Conservation (phyloP, 1,284 basidiomycete species). For the Volvariella volvacea region DNA sequence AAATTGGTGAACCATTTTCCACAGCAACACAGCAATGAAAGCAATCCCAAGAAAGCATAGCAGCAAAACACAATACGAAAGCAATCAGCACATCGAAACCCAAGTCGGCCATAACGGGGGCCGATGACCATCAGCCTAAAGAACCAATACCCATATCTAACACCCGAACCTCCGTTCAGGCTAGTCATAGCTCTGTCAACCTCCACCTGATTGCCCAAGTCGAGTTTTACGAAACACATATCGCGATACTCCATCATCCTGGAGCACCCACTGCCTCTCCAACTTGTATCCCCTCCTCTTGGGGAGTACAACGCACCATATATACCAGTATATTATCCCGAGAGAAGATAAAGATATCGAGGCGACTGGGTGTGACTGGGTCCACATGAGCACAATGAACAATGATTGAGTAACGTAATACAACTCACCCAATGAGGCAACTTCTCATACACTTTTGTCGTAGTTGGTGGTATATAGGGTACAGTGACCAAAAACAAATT, state of each 20-base stretch:
- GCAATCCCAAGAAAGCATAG: no score
- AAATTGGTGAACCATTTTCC: no score
- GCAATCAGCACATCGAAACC: no score
- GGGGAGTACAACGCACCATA: slow-evolving; percentile 2
- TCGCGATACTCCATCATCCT: slow-evolving; percentile 46
- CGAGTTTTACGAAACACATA: slow-evolving; percentile 33
- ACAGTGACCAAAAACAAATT: slow-evolving; percentile 55
- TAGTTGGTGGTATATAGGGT: slow-evolving; percentile 48
- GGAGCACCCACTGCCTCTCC: slow-evolving; percentile 27
- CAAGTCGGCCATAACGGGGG: no score
- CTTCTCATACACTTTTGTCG: slow-evolving; percentile 41
- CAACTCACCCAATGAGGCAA: slow-evolving; percentile 60
- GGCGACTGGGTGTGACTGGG: slow-evolving; percentile 5
- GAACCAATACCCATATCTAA: no score
- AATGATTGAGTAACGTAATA: no score
- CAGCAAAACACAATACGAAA: no score
- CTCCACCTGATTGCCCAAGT: no score
- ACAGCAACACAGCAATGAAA: no score
- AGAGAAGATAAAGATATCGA: slow-evolving; percentile 1
- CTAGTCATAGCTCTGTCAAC: no score
- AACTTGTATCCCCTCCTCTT: slow-evolving; percentile 1
- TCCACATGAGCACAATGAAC: neutral
- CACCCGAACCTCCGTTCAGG: no score
- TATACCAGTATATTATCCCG: slow-evolving; percentile 7
- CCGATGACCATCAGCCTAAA: no score